A percentile compares a stretch with the other conserved stretches of the same genome.
Conservation (phyloP, 1,284 basidiomycete species). For the Pseudozyma flocculosa region DNA sequence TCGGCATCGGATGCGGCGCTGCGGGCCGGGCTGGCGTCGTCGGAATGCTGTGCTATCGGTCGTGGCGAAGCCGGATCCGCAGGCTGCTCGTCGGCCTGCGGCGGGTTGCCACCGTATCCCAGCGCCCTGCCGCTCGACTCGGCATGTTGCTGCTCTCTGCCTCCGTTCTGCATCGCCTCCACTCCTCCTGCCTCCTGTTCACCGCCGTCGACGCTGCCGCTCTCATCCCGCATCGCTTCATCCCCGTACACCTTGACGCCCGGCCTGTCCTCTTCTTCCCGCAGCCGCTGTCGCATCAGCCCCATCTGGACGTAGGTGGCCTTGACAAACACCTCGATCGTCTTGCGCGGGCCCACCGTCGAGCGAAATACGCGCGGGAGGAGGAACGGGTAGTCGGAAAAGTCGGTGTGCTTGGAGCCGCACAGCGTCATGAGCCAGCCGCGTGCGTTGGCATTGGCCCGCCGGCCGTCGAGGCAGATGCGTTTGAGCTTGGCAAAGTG, state of each 20-base stretch:
- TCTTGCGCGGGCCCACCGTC: constrained; percentile 29
- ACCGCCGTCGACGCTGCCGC: constrained; percentile 2
- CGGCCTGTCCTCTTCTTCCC: constrained; percentile 10
- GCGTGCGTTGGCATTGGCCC: constrained; percentile 12
- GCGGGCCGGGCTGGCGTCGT: too few species aligned
- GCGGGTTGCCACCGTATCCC: constrained; percentile 2
- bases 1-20: background rate
- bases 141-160: background rate
- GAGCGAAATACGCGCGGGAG: constrained; percentile 47
- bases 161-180: background rate
- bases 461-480: constrained; percentile 28
- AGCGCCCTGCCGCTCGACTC: background rate
- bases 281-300: constrained; percentile 14
- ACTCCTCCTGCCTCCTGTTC: background rate
- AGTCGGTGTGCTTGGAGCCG: constrained; percentile 47
- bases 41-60: too few species aligned
- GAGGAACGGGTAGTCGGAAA: constrained; percentile 45
- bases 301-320: constrained; percentile 39
- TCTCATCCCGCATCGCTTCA: constrained; percentile 4
- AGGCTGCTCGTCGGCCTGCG: constrained; percentile 4
- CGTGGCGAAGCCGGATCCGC: too few species aligned
- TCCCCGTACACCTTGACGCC: constrained; percentile 11
- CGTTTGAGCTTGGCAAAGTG: constrained; percentile 37
- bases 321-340: constrained; percentile 30
- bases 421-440: constrained; percentile 49